Evolutionary conservation across 2,329 filamentous ascomycete genomes (phyloP).

Genomic region (Claviceps maximensis): DNA sequence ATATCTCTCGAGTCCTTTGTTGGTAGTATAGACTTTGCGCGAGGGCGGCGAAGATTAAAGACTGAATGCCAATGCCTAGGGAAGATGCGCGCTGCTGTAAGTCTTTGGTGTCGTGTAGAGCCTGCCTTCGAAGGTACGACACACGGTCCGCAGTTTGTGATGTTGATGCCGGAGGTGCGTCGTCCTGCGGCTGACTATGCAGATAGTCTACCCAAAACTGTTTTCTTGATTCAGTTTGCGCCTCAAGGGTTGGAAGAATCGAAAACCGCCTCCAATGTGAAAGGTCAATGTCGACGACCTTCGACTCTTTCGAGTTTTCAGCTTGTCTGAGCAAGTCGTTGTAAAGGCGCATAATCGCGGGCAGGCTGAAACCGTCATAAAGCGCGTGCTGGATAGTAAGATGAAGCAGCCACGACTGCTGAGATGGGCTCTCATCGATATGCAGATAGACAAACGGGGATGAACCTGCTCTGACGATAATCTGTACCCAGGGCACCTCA

Average conservation of each 20-base stretch:
- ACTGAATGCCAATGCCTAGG: slow-evolving; percentile 54
- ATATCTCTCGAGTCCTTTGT: slow-evolving; percentile 16
- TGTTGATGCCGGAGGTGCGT: neutral
- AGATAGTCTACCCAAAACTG: slow-evolving; percentile 32
- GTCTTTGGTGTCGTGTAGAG: slow-evolving; percentile 25
- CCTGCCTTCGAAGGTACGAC: slow-evolving; percentile 30
- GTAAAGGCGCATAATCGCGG: slow-evolving; percentile 37
- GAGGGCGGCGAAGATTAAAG: slow-evolving; percentile 62
- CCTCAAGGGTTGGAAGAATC: slow-evolving; percentile 4
- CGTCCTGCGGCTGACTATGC: neutral
- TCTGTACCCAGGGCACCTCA: slow-evolving; percentile 47
- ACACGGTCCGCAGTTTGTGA: slow-evolving; percentile 8
- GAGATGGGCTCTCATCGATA: slow-evolving; percentile 5
- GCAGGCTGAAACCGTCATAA: slow-evolving; percentile 75
- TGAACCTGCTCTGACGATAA: slow-evolving; percentile 28
- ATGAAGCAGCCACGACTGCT: slow-evolving; percentile 20
- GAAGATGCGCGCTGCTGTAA: slow-evolving; percentile 25
- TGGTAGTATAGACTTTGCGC: slow-evolving; percentile 32
- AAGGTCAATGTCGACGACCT: slow-evolving; percentile 5
- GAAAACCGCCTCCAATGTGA: slow-evolving; percentile 16
- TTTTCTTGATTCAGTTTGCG: slow-evolving; percentile 9
- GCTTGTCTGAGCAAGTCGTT: slow-evolving; percentile 3
- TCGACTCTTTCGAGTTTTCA: slow-evolving; percentile 2
- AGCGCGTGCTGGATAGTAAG: slow-evolving; percentile 71
- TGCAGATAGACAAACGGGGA: slow-evolving; percentile 14